Evolutionary conservation across 768 basidiomycete genomes (phyloP), one percentile per base, ranked within the genome.

Genomic region (Clitopilus hobsonii): DNA sequence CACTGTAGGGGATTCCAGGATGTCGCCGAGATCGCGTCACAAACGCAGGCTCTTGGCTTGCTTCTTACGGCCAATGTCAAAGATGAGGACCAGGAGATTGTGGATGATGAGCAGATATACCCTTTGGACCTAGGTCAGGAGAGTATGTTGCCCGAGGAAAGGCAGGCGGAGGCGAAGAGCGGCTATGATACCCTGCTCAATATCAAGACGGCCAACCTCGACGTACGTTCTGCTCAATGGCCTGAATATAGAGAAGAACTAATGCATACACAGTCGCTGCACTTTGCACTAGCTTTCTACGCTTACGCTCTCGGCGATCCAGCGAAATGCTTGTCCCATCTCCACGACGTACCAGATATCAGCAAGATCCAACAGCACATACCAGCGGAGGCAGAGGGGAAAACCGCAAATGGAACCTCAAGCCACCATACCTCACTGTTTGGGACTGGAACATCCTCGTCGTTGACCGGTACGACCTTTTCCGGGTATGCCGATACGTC

Each of bases 231-330:
- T 20, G n/a, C n/a, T n/a, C n/a, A 22, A 25, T 23, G 10, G 13
- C 6, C 52, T 18, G 11, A 41, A 45, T 22, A 7, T 49, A 24
- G 3, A 26, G 32, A 53, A 30, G 50, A 32, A 22, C 32, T 53
- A 59, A 56, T 53, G 61, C 32, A 59, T 56, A 52, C 49, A 25
- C 60, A 94, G 91, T 84, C 85, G 10, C 74, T 89, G 14, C 73
- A 79, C 58, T 76, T 91, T 55, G 78, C 82, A 0, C 72, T 91
- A 49, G 91, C 90, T 1, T 92, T 91, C 68, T 88, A 89, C 63
- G 84, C 86, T 3, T 92, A 90, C 67, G 90, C 92, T 0, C 68
- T 92, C 6, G 83, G 85, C 24, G 75, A 80, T 23, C 85, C 85
- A 16, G 67, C 74, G 2, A 80, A 83, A 54, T 92, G 89, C 55